Evolutionary conservation across 202 grass and related monocot species (phyloP), one percentile per base, ranked within the genome.

Genomic region (Schoenoplectus triqueter): DNA sequence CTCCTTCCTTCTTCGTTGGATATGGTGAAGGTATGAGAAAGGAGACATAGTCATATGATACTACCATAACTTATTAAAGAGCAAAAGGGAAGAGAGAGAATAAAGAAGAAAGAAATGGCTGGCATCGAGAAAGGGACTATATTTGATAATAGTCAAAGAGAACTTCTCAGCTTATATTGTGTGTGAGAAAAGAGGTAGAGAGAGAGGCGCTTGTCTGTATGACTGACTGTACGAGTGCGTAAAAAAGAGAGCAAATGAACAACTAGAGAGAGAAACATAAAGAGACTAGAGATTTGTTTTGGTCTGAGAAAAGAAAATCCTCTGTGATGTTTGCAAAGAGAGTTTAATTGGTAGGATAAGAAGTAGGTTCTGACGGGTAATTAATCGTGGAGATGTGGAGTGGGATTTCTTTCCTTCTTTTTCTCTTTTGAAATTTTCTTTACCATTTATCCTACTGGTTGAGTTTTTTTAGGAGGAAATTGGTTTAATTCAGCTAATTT

Each of bases 51-150:
- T 48, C 50, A 47, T 49, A 4, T 57, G 21, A 73, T 80, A 20
- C 46, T 72, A 46, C 76, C 75, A 68, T 84, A 76, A 70, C 63
- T 82, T 66, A 68, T 66, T 60, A 85, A 77, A 86, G 44, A 55
- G 3, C 19, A 81, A 72, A 52, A 50, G 85, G 10, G 49, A 60
- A 52, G 73, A 81, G 65, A 73, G 63, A 87, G 63, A 48, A 45
- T 59, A 71, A 65, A 17, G 15, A 50, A 59, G 64, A 85, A 59
- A 76, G 56, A 84, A 63, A 75, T 15, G 55, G 68, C 18, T 42
- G 69, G 54, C 73, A 70, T 48, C 31, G 31, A 31, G 31, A 31
- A 31, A 46, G 40, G 6, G 41, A 70, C 6, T 15, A 45, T 72
- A 48, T 19, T 44, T 72, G 69, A 45, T 20, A 72, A 47, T n/a